Evolutionary conservation across 164 flowering plant species (phyloP).

Genomic region (Liriodendron chinense): DNA sequence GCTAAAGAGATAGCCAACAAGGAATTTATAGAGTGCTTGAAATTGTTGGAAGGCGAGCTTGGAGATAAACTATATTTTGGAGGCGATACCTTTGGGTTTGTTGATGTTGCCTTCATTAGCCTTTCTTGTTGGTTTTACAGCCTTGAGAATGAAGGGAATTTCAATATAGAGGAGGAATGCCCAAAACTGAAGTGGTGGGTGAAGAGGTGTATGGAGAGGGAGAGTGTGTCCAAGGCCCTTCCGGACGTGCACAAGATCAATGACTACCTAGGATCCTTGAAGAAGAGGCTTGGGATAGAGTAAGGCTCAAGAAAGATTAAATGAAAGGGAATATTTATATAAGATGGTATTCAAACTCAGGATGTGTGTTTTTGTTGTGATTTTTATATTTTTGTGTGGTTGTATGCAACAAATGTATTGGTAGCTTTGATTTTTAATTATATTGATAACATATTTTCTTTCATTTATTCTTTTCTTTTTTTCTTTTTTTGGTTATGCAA

Average conservation of each 20-base stretch:
- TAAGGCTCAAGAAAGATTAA: too few species aligned
- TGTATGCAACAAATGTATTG: too few species aligned
- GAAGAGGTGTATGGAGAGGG: constrained; percentile 15
- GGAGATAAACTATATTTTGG: constrained; percentile 12
- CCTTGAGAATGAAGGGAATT: constrained; percentile 9
- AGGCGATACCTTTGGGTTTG: constrained; percentile 14
- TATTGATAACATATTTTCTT: too few species aligned
- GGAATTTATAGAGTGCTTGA: constrained; percentile 13
- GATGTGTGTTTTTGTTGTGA: too few species aligned
- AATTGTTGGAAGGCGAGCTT: constrained; percentile 18
- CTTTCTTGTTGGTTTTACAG: constrained; percentile 6
- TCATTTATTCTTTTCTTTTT: too few species aligned
- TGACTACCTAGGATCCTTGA: too few species aligned
- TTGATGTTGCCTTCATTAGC: constrained; percentile 9
- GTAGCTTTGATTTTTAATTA: too few species aligned
- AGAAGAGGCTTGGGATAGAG: too few species aligned
- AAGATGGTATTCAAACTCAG: too few species aligned
- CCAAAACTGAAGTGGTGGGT: constrained; percentile 7
- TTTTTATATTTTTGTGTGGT: too few species aligned
- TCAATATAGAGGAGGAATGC: constrained; percentile 11
- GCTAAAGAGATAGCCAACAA: constrained; percentile 10
- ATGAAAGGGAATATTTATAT: too few species aligned
- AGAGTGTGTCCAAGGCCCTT: constrained; percentile 15
- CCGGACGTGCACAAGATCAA: constrained; percentile 5
- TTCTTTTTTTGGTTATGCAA: too few species aligned